A percentile compares a stretch with the other conserved stretches of the same genome.
Conservation (phyloP, 257 asterid genomes). For the Solanum peruvianum region DNA sequence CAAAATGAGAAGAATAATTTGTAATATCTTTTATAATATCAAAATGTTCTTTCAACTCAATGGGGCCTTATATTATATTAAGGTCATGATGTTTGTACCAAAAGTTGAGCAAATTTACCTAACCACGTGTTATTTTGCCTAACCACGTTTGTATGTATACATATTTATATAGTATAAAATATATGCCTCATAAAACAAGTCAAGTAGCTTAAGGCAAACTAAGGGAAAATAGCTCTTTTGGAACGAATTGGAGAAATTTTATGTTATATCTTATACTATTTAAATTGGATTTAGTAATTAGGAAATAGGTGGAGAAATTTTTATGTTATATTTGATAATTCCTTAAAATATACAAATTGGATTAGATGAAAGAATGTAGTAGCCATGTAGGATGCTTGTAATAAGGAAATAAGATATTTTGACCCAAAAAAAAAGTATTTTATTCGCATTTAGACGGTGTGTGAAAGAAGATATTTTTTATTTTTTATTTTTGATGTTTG, state of each 20-base stretch:
- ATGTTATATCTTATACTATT: background rate
- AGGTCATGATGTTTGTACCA: background rate
- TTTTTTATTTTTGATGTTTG: background rate
- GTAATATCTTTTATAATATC: background rate
- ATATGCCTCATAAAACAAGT: background rate
- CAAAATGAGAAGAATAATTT: background rate
- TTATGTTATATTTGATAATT: background rate
- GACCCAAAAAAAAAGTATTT: background rate
- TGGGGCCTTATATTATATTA: background rate
- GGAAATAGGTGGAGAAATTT: background rate
- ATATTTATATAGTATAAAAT: background rate
- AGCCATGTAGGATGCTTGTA: background rate
- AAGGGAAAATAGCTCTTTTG: background rate
- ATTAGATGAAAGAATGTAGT: background rate
- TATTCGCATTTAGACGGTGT: background rate
- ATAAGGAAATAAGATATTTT: background rate
- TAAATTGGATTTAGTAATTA: background rate
- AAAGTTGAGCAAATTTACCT: background rate
- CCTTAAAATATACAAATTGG: background rate
- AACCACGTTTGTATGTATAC: background rate
- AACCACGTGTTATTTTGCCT: background rate
- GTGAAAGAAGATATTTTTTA: background rate
- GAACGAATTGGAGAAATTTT: background rate
- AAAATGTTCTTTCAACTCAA: background rate
- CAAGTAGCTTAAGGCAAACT: background rate